Evolutionary conservation across 2,329 filamentous ascomycete species (phyloP).

Genomic region (Paraphoma chrysanthemicola): DNA sequence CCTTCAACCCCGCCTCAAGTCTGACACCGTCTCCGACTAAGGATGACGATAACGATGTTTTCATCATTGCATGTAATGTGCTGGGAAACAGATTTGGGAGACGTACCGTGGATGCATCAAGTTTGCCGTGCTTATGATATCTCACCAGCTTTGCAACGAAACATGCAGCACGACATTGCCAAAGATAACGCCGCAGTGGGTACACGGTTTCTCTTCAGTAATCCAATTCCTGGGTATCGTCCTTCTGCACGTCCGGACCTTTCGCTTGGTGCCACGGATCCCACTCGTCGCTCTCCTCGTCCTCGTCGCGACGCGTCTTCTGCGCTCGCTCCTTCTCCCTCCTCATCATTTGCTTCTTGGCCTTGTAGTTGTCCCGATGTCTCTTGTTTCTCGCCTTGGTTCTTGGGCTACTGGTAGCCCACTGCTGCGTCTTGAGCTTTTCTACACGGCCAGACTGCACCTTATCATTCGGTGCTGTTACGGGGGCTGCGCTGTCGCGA

Average conservation of each 20-base stretch:
- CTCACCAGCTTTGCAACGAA: neutral
- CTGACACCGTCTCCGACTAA: slow-evolving; percentile 73
- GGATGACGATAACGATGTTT: slow-evolving; percentile 91
- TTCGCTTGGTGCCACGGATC: slow-evolving; percentile 54
- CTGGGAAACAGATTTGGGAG: slow-evolving; percentile 1
- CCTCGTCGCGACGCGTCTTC: slow-evolving; percentile 13
- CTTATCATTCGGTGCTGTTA: slow-evolving; percentile 11
- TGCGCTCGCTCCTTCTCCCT: slow-evolving; percentile 24
- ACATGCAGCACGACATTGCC: too few species aligned
- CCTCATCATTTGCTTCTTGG: slow-evolving; percentile 30
- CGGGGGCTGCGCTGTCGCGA: neutral
- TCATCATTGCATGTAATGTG: slow-evolving; percentile 70
- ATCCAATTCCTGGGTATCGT: slow-evolving; percentile 53
- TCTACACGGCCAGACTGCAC: slow-evolving; percentile 19
- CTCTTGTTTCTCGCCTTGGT: slow-evolving; percentile 33
- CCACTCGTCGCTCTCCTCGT: slow-evolving; percentile 48
- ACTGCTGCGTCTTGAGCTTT: slow-evolving; percentile 32
- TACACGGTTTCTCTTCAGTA: slow-evolving; percentile 46
- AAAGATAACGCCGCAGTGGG: too few species aligned
- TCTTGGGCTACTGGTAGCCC: slow-evolving; percentile 33
- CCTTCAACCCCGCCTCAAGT: slow-evolving; percentile 32
- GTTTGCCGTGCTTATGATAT: neutral
- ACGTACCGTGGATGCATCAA: slow-evolving; percentile 12
- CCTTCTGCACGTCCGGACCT: slow-evolving; percentile 52
- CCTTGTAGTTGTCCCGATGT: slow-evolving; percentile 31